Base-by-base conservation (phyloP, 2,329 filamentous ascomycete genomes). In the Capronia coronata region DNA sequence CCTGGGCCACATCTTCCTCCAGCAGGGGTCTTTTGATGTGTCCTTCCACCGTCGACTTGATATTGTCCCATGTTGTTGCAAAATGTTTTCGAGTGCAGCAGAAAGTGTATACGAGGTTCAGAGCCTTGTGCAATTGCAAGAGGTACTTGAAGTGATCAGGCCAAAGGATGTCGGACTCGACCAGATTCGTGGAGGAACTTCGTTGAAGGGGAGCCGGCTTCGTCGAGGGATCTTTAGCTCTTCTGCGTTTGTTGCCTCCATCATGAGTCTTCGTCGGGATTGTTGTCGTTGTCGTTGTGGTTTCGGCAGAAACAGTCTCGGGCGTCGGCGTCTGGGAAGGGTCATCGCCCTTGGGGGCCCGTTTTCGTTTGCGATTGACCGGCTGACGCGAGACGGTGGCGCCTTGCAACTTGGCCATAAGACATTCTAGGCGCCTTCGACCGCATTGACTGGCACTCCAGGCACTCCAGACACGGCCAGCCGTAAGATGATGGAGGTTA, bases 91-190 rank as follows among this genome's bases (percentile, higher is more conserved):
- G 82, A 1, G 91, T 91, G 64, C 83, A 93, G 70, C 88, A 94
- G 64, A 98, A 97, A 0, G 93, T 97, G 61, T 88, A 95, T 1
- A 97, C 88, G 1, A 97, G 71, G 61, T 95, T 98, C 52, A 98
- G 71, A 1, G 93, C 91, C 53, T 82, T 79, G 65, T 97, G 86
- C 0, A 83, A 86, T 64, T 83, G 82, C 21, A 84, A 81, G 7
- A 97, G 75, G 35, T 75, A 72, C 49, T 80, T 83, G 66, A 97
- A 87, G 39, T 77, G 73, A 1, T 79, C 75, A 0, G 90, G 89
- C 89, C 91, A 96, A 35, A 77, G 75, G 43, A 76, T 71, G 1
- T 73, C 64, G 1, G 73, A 67, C 56, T 78, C 74, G n/a, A 78
- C 68, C 0, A 75, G 44, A 21, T 55, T 53, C 6, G 66, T 71